phyloP scores from a whole-genome alignment of 768 basidiomycete genomes.

The Exidia glandulosa region DNA sequence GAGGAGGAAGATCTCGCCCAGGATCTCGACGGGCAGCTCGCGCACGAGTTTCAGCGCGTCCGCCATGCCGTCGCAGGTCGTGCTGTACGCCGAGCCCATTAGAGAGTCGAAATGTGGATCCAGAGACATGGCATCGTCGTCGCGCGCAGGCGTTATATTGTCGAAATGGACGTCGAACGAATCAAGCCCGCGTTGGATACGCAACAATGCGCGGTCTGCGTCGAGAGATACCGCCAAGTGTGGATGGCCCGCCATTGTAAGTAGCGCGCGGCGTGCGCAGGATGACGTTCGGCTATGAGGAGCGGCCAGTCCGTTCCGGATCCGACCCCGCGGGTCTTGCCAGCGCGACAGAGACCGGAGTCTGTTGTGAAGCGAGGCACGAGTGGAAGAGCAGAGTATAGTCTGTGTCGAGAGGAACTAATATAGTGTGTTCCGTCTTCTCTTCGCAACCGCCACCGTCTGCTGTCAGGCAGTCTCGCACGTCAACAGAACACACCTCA shows the following conservation, averaged over 20 bases:
- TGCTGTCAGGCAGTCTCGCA: too few species aligned
- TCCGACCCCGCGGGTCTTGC: too few species aligned
- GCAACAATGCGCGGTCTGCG: background rate
- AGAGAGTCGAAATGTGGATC: too few species aligned
- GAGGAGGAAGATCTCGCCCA: conserved; percentile 24
- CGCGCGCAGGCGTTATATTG: background rate
- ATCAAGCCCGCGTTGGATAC: background rate
- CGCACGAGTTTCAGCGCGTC: background rate
- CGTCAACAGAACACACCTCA: too few species aligned
- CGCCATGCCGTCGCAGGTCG: background rate
- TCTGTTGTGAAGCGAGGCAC: too few species aligned
- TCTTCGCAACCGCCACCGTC: too few species aligned
- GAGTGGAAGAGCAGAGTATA: too few species aligned
- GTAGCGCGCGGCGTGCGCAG: background rate
- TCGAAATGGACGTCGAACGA: background rate
- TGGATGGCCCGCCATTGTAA: background rate
- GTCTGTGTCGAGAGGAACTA: too few species aligned
- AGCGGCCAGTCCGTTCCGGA: too few species aligned
- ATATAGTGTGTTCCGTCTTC: too few species aligned
- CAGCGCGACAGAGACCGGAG: too few species aligned
- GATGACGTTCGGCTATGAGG: background rate
- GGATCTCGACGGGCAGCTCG: conserved; percentile 56
- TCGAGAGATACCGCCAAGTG: background rate
- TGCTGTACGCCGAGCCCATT: background rate
- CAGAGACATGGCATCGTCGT: too few species aligned